Evolutionary conservation across 2,329 filamentous ascomycete species (phyloP), one percentile per base, ranked within the genome.

Genomic region (Fusarium heterosporum): DNA sequence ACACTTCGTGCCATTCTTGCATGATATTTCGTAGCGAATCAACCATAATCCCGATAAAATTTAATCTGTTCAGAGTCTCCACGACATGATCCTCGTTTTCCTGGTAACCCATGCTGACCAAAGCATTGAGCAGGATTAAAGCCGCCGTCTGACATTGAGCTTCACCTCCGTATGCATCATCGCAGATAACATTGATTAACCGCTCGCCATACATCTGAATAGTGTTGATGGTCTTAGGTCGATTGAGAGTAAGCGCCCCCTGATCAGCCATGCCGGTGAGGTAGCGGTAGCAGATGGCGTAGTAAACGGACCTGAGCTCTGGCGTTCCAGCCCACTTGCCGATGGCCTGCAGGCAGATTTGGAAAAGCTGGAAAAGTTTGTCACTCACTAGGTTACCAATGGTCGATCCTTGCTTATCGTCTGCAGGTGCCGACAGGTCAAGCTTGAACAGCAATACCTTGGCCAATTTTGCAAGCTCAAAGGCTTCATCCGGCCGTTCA

Each of bases 251-350:
- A 40, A 81, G 75, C 52, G 85, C 79, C 38, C 84, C 81, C 48
- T 84, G 79, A 60, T 87, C 83, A 9, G 86, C 78, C 70, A 94
- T 90, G 41, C 90, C 89, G 6, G 88, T 87, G 51, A 97, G 84
- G 75, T 97, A 97, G 19, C 92, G 89, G 76, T 94, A 95, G 80
- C 92, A 94, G 71, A 97, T 97, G 72, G 91, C 91, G 78, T 98
- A 99, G 78, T 97, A 95, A 22, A 92, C 86, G 58, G 96, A 89
- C 49, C 96, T 89, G 38, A 99, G 81, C 54, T 89, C 84, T 16
- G 91, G 82, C 52, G 87, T 89, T 6, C 90, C 89, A 3, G 89
- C 85, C 74, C 91, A 90, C 63, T 91, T 89, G 67, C 90, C 88
- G 54, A 97, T 90, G 7, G 93, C 93, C 70, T 90, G 87, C 14